Conservation (phyloP, 768 basidiomycete species). For the Russula sp. region DNA sequence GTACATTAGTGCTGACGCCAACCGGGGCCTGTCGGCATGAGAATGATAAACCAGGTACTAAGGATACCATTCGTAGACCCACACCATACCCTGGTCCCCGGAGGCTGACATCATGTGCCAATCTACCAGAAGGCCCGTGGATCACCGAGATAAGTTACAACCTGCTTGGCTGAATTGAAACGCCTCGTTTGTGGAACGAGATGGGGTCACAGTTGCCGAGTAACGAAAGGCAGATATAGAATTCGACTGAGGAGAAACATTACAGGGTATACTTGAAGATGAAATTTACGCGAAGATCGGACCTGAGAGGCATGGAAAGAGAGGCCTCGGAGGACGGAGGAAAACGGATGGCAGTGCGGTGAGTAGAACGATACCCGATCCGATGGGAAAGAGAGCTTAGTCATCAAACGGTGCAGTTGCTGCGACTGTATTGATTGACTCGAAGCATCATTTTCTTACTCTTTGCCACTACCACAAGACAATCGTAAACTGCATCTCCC, state of each 20-base stretch:
- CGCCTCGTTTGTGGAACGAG: background rate
- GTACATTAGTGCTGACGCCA: background rate
- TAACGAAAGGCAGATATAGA: background rate
- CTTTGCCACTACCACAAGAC: background rate
- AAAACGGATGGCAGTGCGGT: background rate
- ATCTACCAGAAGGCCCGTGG: background rate
- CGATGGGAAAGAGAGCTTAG: slow-evolving; percentile 4
- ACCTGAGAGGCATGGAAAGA: background rate
- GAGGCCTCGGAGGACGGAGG: background rate
- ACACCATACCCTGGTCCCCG: background rate
- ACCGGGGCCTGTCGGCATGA: background rate
- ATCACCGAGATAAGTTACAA: background rate
- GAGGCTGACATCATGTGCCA: slow-evolving; percentile 7
- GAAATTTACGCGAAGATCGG: slow-evolving; percentile 3
- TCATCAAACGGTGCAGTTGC: slow-evolving; percentile 3
- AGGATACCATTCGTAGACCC: background rate
- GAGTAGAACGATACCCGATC: background rate
- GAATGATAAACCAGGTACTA: background rate
- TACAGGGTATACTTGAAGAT: background rate
- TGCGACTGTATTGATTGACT: background rate
- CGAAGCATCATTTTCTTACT: background rate
- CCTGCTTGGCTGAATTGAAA: background rate
- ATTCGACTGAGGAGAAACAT: background rate
- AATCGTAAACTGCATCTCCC: background rate
- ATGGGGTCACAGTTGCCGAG: background rate